Conservation (phyloP, 1,139 yeast species). For the Zygosaccharomyces pseudobailii region DNA sequence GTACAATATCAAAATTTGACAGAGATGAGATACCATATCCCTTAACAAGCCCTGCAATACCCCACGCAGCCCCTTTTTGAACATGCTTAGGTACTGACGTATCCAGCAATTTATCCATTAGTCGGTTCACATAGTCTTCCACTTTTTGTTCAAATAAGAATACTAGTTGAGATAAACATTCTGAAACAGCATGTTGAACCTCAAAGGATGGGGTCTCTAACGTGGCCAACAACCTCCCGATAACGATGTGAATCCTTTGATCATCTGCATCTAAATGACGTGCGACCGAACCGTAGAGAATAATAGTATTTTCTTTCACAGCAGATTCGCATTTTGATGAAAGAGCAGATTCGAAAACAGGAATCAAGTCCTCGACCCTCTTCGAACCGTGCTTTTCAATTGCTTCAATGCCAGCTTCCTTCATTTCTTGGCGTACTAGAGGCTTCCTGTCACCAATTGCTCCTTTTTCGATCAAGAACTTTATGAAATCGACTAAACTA, state of each 20-base stretch:
- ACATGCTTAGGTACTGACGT: slow-evolving; percentile 45
- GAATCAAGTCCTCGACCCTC: slow-evolving; percentile 65
- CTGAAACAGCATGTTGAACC: slow-evolving; percentile 82
- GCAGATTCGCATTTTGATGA: slow-evolving; percentile 48
- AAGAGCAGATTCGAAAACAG: slow-evolving; percentile 61
- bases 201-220: slow-evolving; percentile 84
- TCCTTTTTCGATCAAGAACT: slow-evolving; percentile 54
- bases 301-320: slow-evolving; percentile 75
- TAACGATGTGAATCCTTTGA: slow-evolving; percentile 56
- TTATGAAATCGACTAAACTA: slow-evolving; percentile 48
- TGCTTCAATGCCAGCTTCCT: slow-evolving; percentile 80
- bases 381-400: slow-evolving; percentile 60
- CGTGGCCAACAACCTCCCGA: slow-evolving; percentile 66
- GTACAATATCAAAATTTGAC: slow-evolving; percentile 68
- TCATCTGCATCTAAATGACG: slow-evolving; percentile 68
- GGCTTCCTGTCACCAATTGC: slow-evolving; percentile 72
- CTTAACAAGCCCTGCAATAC: slow-evolving; percentile 86
- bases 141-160: slow-evolving; percentile 48
- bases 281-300: slow-evolving; percentile 83
- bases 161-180: slow-evolving; percentile 80
- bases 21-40: slow-evolving; percentile 82
- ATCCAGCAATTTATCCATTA: slow-evolving; percentile 57
- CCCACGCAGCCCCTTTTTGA: slow-evolving; percentile 94
- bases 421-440: slow-evolving; percentile 73
- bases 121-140: slow-evolving; percentile 49